Conservation (phyloP, 768 basidiomycete species). For the Tylopilus balloui region DNA sequence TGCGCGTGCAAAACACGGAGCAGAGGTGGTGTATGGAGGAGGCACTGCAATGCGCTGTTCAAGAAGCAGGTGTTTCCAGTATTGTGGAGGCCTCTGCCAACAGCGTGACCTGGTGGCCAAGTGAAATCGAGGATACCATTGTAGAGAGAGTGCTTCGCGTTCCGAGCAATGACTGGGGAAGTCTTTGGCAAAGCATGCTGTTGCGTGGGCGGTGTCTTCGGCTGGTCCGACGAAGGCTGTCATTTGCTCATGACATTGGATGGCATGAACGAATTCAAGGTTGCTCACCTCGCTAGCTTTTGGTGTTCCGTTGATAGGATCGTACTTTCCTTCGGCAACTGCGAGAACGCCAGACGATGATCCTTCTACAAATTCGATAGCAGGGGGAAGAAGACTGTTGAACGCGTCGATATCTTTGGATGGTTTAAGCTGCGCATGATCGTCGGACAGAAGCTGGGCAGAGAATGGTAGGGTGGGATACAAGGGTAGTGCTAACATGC, state of each 20-base stretch:
- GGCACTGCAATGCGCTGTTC: conserved; percentile 90
- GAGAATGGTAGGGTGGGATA: conserved; percentile 51
- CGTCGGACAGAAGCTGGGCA: conserved; percentile 46
- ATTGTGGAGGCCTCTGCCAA: conserved; percentile 72
- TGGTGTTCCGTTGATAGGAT: conserved; percentile 72
- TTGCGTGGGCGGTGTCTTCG: conserved; percentile 25
- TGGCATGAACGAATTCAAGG: neutral
- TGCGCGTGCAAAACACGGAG: conserved; percentile 56
- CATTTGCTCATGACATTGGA: conserved; percentile 1
- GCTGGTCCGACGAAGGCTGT: conserved; percentile 17
- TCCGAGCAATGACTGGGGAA: conserved; percentile 19
- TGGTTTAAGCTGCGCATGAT: conserved; percentile 55
- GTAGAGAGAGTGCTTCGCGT: conserved; percentile 41
- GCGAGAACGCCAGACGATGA: conserved; percentile 74
- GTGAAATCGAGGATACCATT: conserved; percentile 52
- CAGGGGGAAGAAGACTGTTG: conserved; percentile 74
- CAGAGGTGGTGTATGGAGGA: conserved; percentile 89
- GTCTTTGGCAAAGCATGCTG: conserved; percentile 29
- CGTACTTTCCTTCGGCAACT: conserved; percentile 71
- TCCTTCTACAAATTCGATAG: conserved; percentile 79
- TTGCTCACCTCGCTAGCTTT: conserved; percentile 47
- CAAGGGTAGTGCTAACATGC: conserved; percentile 67
- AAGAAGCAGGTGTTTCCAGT: conserved; percentile 94
- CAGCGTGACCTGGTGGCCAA: conserved; percentile 50
- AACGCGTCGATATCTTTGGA: conserved; percentile 70